Evolutionary conservation across 2,329 filamentous ascomycete genomes (phyloP).

Genomic region (Colletotrichum sp.): DNA sequence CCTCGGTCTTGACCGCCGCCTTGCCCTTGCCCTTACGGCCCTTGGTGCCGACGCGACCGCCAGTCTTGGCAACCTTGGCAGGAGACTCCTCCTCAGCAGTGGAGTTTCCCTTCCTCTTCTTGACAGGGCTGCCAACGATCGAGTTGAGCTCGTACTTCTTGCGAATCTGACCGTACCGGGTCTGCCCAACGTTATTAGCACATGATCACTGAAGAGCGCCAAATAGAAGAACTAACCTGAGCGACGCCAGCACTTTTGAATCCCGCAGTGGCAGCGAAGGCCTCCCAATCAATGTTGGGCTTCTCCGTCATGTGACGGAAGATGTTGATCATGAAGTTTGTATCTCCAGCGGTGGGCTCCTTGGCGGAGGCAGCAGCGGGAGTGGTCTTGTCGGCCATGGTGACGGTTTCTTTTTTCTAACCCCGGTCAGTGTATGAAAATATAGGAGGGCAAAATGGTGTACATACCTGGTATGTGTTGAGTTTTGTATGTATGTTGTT

Average conservation of each 20-base stretch:
- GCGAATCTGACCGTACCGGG: slow-evolving; percentile 56
- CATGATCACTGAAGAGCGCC: not conserved
- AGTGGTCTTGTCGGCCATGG: slow-evolving; percentile 30
- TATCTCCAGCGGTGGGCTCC: slow-evolving; percentile 44
- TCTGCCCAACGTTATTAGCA: slow-evolving; percentile 26
- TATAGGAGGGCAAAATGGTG: not conserved
- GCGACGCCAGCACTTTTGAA: slow-evolving; percentile 53
- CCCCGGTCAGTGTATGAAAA: not conserved
- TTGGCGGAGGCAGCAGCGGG: slow-evolving; percentile 27
- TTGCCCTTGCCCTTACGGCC: slow-evolving; percentile 22
- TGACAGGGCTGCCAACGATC: slow-evolving; percentile 16
- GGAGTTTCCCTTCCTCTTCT: not conserved
- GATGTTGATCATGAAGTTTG: slow-evolving; percentile 49
- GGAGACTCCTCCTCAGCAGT: not conserved
- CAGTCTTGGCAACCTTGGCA: slow-evolving; percentile 18
- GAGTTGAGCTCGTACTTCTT: slow-evolving; percentile 37
- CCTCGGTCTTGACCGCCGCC: slow-evolving; percentile 24
- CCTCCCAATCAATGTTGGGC: slow-evolving; percentile 53
- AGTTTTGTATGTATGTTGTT: not conserved
- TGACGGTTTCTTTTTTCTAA: not conserved
- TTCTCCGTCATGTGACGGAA: slow-evolving; percentile 47
- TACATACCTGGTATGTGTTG: not conserved
- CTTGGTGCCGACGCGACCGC: slow-evolving; percentile 21
- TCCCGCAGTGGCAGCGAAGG: slow-evolving; percentile 43
- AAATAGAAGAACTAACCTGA: slow-evolving; percentile 36